These are phyloP conservation scores for Apiospora malaysiana DNA, from an alignment of 2,329 filamentous ascomycete species.

Conservation along the genomic window DNA sequence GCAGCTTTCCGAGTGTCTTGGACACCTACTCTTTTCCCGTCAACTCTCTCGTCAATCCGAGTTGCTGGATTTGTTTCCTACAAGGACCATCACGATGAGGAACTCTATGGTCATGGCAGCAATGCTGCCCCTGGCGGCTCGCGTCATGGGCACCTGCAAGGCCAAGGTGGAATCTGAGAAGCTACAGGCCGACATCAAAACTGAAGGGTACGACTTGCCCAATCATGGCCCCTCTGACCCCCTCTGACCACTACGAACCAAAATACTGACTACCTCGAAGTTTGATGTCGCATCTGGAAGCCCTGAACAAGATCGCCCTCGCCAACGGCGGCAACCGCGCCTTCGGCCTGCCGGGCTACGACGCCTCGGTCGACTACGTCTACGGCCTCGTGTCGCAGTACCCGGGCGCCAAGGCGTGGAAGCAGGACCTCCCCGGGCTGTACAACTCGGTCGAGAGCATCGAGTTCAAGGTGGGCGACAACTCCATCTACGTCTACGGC, in stretches of 20 bases:
- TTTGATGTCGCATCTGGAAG: conserved; percentile 51
- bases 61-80: neutral
- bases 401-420: conserved; percentile 46
- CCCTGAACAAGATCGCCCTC: conserved; percentile 53
- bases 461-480: conserved; percentile 40
- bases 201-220: conserved; percentile 2
- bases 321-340: conserved; percentile 58
- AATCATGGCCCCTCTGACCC: neutral
- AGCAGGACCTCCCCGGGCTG: conserved; percentile 54
- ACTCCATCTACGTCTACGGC: conserved; percentile 45
- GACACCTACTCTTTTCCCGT: too few species aligned
- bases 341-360: conserved; percentile 57
- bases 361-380: conserved; percentile 56
- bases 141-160: conserved; percentile 16
- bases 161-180: conserved; percentile 20
- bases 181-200: conserved; percentile 23
- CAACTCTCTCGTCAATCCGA: too few species aligned
- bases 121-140: conserved; percentile 2
- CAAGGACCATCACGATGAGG: neutral
- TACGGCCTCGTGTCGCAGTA: conserved; percentile 51
- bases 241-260: neutral
- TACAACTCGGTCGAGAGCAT: conserved; percentile 49
- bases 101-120: neutral
- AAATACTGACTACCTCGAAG: conserved; percentile 32
- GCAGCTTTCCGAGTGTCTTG: neutral